These are phyloP conservation scores for Psilocybe tampanensis DNA, from an alignment of 768 basidiomycete species.

Conservation along the genomic window DNA sequence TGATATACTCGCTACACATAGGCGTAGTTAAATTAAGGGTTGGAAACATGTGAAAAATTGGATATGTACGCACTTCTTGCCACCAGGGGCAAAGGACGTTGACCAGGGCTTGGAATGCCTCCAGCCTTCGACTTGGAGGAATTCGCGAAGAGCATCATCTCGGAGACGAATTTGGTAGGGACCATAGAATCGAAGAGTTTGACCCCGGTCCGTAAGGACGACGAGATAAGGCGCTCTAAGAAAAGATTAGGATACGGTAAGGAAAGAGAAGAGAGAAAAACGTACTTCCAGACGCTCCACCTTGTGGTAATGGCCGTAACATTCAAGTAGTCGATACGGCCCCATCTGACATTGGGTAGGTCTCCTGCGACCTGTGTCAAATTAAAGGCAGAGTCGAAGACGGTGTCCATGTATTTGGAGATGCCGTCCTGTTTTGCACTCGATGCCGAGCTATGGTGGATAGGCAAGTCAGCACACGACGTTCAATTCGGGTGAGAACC, in stretches of 20 bases:
- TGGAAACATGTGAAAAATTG: not conserved
- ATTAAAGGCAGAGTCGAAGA: conserved; percentile 79
- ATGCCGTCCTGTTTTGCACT: conserved; percentile 60
- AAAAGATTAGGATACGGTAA: not conserved
- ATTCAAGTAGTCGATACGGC: conserved; percentile 84
- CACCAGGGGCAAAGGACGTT: conserved; percentile 73
- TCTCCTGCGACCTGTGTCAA: conserved; percentile 58
- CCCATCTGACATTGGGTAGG: conserved; percentile 76
- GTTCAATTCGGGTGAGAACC: not conserved
- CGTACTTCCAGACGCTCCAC: conserved; percentile 86
- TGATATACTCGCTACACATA: conserved; percentile 59
- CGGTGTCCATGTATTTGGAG: conserved; percentile 69
- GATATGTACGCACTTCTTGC: conserved; percentile 52
- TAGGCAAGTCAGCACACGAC: conserved; percentile 2
- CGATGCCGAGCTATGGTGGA: conserved; percentile 53
- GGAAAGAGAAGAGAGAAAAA: conserved; percentile 17
- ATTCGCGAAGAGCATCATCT: conserved; percentile 62
- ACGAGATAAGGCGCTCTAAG: conserved; percentile 77
- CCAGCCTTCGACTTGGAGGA: conserved; percentile 68
- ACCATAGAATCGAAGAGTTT: conserved; percentile 80
- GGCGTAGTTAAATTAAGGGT: not conserved
- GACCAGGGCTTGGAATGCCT: conserved; percentile 68
- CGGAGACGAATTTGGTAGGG: conserved; percentile 62
- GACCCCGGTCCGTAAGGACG: conserved; percentile 69
- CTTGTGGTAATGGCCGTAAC: conserved; percentile 84